Evolutionary conservation across 2,329 filamentous ascomycete species (phyloP).

Genomic region (Pseudogymnoascus sp.): DNA sequence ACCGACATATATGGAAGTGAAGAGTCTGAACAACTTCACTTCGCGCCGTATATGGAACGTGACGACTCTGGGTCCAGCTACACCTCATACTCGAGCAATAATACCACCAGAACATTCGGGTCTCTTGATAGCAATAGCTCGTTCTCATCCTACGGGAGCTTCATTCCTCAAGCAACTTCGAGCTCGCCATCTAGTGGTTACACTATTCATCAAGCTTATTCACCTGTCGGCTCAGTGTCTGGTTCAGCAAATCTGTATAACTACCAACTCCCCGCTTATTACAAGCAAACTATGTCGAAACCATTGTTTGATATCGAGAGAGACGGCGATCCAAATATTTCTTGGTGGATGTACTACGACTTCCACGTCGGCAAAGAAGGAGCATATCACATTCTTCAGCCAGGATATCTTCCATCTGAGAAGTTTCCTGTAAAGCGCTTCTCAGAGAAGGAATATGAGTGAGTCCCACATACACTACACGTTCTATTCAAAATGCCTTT

Average conservation of each 20-base stretch:
- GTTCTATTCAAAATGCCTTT: neutral
- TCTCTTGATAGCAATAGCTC: neutral
- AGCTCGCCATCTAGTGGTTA: neutral
- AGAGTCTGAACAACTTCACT: neutral
- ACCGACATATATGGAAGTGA: neutral
- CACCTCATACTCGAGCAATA: neutral
- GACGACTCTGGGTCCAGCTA: neutral
- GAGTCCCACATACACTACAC: neutral
- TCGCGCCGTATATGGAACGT: conserved; percentile 1
- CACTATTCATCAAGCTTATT: neutral
- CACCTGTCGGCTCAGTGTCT: neutral
- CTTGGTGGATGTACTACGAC: conserved; percentile 10
- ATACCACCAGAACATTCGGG: neutral
- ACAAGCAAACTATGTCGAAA: neutral
- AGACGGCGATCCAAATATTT: conserved; percentile 8
- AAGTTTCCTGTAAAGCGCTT: neutral
- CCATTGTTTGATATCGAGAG: conserved; percentile 3
- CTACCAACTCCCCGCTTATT: neutral
- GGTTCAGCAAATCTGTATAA: neutral
- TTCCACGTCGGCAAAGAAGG: neutral
- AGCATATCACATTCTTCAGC: conserved; percentile 7
- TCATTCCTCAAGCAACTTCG: neutral
- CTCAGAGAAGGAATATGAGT: neutral
- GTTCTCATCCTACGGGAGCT: neutral
- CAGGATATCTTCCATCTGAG: neutral